Percentiles rank a stretch among this genome's conserved stretches.
phyloP scores from a whole-genome alignment of 129 eudicot species.

The Oenanthe sinensis region DNA sequence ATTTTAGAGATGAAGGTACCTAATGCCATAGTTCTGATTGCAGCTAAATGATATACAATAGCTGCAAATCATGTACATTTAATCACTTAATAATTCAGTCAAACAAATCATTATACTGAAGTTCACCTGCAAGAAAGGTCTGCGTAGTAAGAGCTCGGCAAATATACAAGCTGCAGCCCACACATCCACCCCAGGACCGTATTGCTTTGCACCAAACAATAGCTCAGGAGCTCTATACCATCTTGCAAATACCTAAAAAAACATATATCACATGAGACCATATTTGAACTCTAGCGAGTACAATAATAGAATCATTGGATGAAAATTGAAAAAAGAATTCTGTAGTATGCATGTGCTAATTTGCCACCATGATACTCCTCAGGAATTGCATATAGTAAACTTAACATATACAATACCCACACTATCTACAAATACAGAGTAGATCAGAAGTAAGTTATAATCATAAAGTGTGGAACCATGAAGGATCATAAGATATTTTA shows the following conservation, averaged over 20 bases:
- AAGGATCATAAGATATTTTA: background rate
- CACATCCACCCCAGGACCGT: conserved; percentile 97
- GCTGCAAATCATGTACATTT: background rate
- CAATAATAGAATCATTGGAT: background rate
- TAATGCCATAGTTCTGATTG: background rate
- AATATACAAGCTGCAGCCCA: conserved; percentile 99
- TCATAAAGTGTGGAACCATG: background rate
- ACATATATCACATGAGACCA: background rate
- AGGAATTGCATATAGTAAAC: background rate
- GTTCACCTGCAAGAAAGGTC: conserved; percentile 86
- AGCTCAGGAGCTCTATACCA: conserved; percentile 99
- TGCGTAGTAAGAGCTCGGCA: conserved; percentile 85
- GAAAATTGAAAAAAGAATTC: too few species aligned
- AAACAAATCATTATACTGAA: conserved; percentile 3
- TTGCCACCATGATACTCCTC: background rate
- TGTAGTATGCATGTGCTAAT: background rate
- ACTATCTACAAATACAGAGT: background rate
- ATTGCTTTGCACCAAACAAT: conserved; percentile 90
- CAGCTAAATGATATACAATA: background rate
- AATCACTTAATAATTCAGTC: background rate
- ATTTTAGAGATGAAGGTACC: background rate
- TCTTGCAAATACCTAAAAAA: conserved; percentile 79
- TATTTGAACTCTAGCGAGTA: background rate
- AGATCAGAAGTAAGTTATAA: background rate
- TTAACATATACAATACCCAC: background rate